These are phyloP conservation scores for Suillus placidus DNA, from an alignment of 768 basidiomycete genomes.

Conservation along the genomic window DNA sequence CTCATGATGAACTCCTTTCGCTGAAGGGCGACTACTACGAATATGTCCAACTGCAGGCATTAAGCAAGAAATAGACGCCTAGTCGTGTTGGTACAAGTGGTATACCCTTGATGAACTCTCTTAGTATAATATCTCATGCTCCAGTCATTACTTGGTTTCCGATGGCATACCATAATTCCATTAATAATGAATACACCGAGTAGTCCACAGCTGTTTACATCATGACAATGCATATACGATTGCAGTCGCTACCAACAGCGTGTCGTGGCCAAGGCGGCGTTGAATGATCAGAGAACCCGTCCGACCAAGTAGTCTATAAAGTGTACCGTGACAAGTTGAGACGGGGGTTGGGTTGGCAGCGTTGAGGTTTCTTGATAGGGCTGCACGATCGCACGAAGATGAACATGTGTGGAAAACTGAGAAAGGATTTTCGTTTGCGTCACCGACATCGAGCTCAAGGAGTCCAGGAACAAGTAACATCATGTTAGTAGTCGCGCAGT, in stretches of 20 bases:
- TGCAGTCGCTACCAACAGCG: not conserved
- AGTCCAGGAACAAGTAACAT: not conserved
- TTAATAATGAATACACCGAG: not conserved
- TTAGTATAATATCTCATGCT: not conserved
- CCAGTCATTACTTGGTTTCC: not conserved
- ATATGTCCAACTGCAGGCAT: slow-evolving; percentile 85
- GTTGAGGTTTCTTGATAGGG: not conserved
- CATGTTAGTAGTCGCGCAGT: not conserved
- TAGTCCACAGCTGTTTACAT: not conserved
- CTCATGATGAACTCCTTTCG: slow-evolving; percentile 79
- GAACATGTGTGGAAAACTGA: not conserved
- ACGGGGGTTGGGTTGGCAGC: not conserved
- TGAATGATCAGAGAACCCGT: not conserved
- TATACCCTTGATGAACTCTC: slow-evolving; percentile 2
- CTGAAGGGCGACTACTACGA: slow-evolving; percentile 76
- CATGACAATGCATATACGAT: not conserved
- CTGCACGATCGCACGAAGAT: not conserved
- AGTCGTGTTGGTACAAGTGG: not conserved
- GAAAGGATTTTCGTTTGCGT: not conserved
- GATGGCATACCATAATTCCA: not conserved
- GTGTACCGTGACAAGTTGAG: not conserved
- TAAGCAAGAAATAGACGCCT: slow-evolving; percentile 44
- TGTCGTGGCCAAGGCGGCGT: not conserved
- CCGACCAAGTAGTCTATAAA: not conserved
- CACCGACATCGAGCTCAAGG: not conserved